These are phyloP conservation scores for Saccharomycopsis guyanensis DNA, from an alignment of 805 yeast species.

Conservation along the genomic window DNA sequence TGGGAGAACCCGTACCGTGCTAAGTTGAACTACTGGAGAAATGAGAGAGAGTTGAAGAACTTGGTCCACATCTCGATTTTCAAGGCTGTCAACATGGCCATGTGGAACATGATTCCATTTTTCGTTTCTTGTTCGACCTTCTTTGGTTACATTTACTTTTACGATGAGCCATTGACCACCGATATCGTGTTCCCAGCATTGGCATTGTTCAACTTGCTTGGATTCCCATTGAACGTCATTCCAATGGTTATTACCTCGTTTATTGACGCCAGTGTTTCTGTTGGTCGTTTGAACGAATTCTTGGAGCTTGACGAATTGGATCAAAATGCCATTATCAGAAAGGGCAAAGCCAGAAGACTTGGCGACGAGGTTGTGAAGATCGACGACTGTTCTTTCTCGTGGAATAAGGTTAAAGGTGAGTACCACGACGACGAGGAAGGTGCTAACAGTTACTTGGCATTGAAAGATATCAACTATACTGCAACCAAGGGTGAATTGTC, in stretches of 20 bases:
- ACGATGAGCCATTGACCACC: constrained; percentile 65
- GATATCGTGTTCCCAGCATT: constrained; percentile 91
- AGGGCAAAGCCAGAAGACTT: constrained; percentile 35
- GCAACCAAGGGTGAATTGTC: constrained; percentile 71
- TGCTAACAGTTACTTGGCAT: constrained; percentile 33
- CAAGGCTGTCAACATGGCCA: constrained; percentile 62
- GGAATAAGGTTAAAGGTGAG: constrained; percentile 67
- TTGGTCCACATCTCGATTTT: constrained; percentile 66
- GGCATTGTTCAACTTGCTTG: constrained; percentile 76
- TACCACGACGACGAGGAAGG: background rate
- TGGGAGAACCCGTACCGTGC: constrained; percentile 88
- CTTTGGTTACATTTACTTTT: constrained; percentile 61
- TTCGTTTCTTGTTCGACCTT: constrained; percentile 86
- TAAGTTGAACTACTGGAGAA: constrained; percentile 74
- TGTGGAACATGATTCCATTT: constrained; percentile 83
- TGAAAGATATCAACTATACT: constrained; percentile 50
- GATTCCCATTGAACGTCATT: constrained; percentile 86
- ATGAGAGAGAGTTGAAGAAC: constrained; percentile 74
- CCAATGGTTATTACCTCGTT: constrained; percentile 84
- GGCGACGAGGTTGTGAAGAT: constrained; percentile 67
- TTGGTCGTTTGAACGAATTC: constrained; percentile 66
- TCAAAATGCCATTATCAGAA: constrained; percentile 58
- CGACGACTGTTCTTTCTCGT: constrained; percentile 62
- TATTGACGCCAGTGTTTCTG: constrained; percentile 84
- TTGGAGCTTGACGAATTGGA: constrained; percentile 76